Base-by-base conservation (phyloP, 129 eudicot species). In the Tanacetum coccineum region DNA sequence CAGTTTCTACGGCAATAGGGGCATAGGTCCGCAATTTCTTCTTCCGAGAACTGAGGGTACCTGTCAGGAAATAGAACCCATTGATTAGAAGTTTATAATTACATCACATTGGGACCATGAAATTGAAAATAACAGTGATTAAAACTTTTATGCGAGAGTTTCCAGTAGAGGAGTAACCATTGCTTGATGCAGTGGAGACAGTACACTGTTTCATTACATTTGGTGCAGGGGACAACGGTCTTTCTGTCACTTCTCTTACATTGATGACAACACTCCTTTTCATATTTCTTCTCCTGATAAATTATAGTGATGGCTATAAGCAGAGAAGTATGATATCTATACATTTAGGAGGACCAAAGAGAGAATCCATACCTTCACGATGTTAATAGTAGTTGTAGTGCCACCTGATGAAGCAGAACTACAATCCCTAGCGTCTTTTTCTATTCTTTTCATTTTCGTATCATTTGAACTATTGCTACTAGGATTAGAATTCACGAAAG, bases 181-280 rank as follows among this genome's bases (percentile, higher is more conserved):
- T 78, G 81, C 54, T 62, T 85, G 59, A 92, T 85, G 78, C 98
- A 92, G 22, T 76, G 81, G 64, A 83, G 40, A 71, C 98, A 92
- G 70, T 88, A 92, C 9, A 85, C 5, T 40, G 68, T 79, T 17
- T 74, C 77, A 13, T 75, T 70, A 70, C 98, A 92, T 64, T 80
- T 84, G 59, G 70, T 76, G 75, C 98, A 92, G 51, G 87, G 91
- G 64, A 92, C 96, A 64, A 81, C 95, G 18, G 36, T 55, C 59
- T 47, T 70, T 78, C 95, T 83, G 15, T 83, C 91, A 21, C 48
- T 76, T 66, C 82, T 88, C 70, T 51, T 79, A 58, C 98, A 92
- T 60, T 92, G 98, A 64, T 92, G 98, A 72, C 98, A 92, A 22
- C 32, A 48, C 65, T 83, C 72, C 67, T 81, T 52, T 28, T 49